Base-by-base conservation (phyloP, 495 filamentous ascomycete genomes). In the Penicillium arizonense region DNA sequence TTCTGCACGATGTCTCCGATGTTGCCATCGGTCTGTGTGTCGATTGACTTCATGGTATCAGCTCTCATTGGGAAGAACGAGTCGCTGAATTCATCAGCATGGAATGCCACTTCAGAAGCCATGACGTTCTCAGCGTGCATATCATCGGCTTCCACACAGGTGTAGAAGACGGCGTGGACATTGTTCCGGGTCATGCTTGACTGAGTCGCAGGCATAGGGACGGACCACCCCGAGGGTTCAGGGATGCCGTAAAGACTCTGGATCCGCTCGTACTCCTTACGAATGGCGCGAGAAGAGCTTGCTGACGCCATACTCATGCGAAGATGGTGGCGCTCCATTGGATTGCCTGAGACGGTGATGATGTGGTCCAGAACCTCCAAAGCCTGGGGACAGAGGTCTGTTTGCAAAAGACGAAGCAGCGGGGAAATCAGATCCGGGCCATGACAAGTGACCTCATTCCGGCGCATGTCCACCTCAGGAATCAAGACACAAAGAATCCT, bases 171-270 rank as follows among this genome's bases (percentile, higher is more conserved):
- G 0, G 91, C 90, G 59, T 97, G 92, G n/a, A 97, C 92, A 62
- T 97, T 97, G 49, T 85, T 80, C 33, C 92, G 80, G 10, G 93
- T 97, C 36, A 82, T 83, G 42, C 82, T 83, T 3, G 92, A 91
- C 69, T 96, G 90, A 42, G 86, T 85, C 3, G 92, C 92, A 16
- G 94, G 94, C 70, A 93, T 87, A 2, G 95, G 94, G 32, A 99
- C 89, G 1, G 95, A 91, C 94, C 94, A 99, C 6, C 94, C 94
- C 3, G 88, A 92, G 23, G 90, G 88, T 64, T 97, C 92, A 2
- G 94, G 94, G 52, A 99, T 97, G 42, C 94, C 94, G 65, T 97
- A 99, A 18, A 99, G 74, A 63, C 90, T 96, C 62, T 96, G 86
- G 5, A 90, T 95, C 28, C 87, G 86, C 60, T 96, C 94, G 62